phyloP scores from a whole-genome alignment of 2,329 filamentous ascomycete species.

The Neoascochyta sp. region DNA sequence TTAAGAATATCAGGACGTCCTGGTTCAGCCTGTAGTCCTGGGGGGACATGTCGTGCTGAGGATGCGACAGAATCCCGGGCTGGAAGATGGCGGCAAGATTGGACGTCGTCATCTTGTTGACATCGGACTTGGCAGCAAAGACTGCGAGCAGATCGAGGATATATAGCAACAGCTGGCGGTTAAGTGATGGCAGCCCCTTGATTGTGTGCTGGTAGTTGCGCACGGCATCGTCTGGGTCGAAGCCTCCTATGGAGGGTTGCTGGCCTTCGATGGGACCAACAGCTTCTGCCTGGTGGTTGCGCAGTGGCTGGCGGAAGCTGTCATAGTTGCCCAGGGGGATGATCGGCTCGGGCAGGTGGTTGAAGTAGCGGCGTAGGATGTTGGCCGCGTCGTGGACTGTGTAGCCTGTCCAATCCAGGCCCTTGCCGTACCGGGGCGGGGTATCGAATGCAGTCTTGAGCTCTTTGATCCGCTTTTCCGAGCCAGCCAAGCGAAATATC shows the following conservation, averaged over 20 bases:
- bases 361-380: constrained; percentile 89
- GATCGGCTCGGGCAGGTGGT: constrained; percentile 93
- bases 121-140: constrained; percentile 92
- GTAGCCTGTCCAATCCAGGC: constrained; percentile 93
- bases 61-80: constrained; percentile 91
- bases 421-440: constrained; percentile 84
- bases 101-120: constrained; percentile 94
- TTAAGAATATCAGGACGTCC: constrained; percentile 94
- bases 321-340: constrained; percentile 93
- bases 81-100: constrained; percentile 98
- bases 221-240: constrained; percentile 74
- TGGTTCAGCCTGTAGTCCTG: constrained; percentile 93
- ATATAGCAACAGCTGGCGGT: constrained; percentile 89
- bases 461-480: constrained; percentile 97
- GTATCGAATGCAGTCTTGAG: constrained; percentile 89
- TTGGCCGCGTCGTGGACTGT: constrained; percentile 98
- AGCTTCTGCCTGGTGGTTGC: constrained; percentile 64
- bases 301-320: constrained; percentile 79
- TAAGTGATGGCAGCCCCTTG: constrained; percentile 85
- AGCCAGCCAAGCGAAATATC: constrained; percentile 93
- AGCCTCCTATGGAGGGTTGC: constrained; percentile 67
- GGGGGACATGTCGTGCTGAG: constrained; percentile 90
- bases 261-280: constrained; percentile 62
- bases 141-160: constrained; percentile 94
- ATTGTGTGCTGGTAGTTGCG: constrained; percentile 82